Base-by-base conservation (phyloP, 352 stramenopile species). In the Globisporangium orthogonon region DNA sequence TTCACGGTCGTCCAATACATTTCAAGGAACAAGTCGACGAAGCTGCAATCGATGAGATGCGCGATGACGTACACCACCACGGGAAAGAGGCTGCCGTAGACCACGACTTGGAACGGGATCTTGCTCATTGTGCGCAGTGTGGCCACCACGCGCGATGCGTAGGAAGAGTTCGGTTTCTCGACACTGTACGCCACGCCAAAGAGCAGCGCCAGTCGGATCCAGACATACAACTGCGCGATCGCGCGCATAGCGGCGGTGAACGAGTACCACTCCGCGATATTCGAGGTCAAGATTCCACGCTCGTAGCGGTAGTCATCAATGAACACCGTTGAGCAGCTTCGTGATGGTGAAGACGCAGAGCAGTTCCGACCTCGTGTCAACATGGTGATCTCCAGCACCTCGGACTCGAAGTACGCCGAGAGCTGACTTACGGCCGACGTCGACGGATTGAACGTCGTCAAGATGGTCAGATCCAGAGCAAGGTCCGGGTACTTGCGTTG, bases 231-330 rank as follows among this genome's bases (percentile, higher is more conserved):
- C 43, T 86, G 77, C 1, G 71, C 65, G 9, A 58, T 33, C 4
- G 56, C 61, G 23, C 74, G 74, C 41, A 83, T 29, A 2, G 56
- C 10, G 1, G 68, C 56, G 10, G 69, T 69, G 30, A 78, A 49
- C 2, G 15, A 13, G 23, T 74, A 77, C 62, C 63, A 74, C 17
- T 81, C 68, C 4, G 60, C 55, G 2, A 67, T 54, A 31, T 76
- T 75, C 5, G 65, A 76, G 53, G 69, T 62, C 0, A 83, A 4
- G 1, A 61, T 51, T 11, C 66, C 60, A 1, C 74, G 64, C 33
- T 84, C 73, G 33, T 85, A 87, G 13, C 74, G 65, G 31, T 75
- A 78, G 50, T 86, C 75, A 44, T 86, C 75, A 7, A 86, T 14
- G 29, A 86, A 78, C 3, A 83, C 50, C 0, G 71, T 78, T 7